Evolutionary conservation across 1,284 basidiomycete genomes (phyloP).

Genomic region (Flammula alnicola): DNA sequence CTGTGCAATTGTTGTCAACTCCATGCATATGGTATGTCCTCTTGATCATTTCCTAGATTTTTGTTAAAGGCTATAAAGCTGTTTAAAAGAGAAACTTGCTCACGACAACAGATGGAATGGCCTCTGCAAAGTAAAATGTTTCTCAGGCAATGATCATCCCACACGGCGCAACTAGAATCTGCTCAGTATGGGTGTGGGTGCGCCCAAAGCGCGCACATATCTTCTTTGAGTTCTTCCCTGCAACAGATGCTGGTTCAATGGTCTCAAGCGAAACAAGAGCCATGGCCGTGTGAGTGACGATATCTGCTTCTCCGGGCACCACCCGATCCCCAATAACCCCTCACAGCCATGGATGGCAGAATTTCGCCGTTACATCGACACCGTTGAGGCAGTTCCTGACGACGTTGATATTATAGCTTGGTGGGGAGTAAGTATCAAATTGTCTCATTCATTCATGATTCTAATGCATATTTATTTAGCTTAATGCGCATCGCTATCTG

Average conservation of each 20-base stretch:
- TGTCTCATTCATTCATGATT: background rate
- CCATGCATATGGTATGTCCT: too few species aligned
- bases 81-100: too few species aligned
- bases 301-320: background rate
- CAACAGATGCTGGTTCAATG: background rate
- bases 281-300: background rate
- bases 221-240: background rate
- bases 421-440: constrained; percentile 34
- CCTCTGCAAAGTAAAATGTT: constrained; percentile 13
- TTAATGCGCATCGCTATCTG: constrained; percentile 19
- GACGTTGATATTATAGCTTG: constrained; percentile 30
- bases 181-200: background rate
- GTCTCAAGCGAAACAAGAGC: background rate
- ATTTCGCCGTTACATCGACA: background rate
- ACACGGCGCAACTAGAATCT: constrained; percentile 11
- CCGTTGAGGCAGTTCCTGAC: constrained; percentile 7
- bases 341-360: background rate
- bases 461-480: constrained; percentile 6
- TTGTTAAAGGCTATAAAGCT: background rate
- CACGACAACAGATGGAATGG: background rate
- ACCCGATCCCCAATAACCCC: background rate
- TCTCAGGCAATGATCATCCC: constrained; percentile 8
- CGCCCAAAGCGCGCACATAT: background rate
- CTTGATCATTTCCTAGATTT: constrained; percentile 11
- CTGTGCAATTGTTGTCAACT: too few species aligned